phyloP scores from a whole-genome alignment of 2,329 filamentous ascomycete species.

The Colletotrichum destructivum region DNA sequence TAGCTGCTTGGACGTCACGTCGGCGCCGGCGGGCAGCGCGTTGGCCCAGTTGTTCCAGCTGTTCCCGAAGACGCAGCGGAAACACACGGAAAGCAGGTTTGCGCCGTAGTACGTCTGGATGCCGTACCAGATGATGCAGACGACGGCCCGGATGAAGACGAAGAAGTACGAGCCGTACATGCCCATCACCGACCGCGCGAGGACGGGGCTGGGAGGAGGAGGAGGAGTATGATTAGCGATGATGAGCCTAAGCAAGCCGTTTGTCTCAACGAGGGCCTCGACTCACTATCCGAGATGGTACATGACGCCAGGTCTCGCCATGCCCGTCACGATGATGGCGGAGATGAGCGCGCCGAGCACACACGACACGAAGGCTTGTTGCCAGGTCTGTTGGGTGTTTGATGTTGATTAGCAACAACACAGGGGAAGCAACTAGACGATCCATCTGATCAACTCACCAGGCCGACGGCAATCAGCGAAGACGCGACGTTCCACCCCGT shows the following conservation, averaged over 20 bases:
- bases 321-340: constrained; percentile 46
- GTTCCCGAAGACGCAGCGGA: constrained; percentile 53
- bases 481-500: constrained; percentile 51
- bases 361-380: constrained; percentile 48
- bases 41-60: constrained; percentile 52
- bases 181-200: constrained; percentile 56
- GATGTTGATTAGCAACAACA: neutral
- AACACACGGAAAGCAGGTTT: constrained; percentile 45
- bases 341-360: constrained; percentile 47
- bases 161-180: constrained; percentile 60
- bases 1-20: constrained; percentile 53
- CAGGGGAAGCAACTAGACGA: no score
- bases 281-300: constrained; percentile 49
- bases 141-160: constrained; percentile 53
- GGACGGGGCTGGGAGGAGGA: constrained; percentile 48
- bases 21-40: constrained; percentile 49
- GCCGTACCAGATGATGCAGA: constrained; percentile 52
- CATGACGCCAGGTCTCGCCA: constrained; percentile 48
- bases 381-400: constrained; percentile 44
- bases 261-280: accelerated
- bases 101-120: constrained; percentile 47
- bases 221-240: constrained; percentile 13
- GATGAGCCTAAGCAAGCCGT: accelerated
- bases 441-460: constrained; percentile 39
- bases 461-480: constrained; percentile 47